These are phyloP conservation scores for Rhizopus delemar DNA, from an alignment of 371 early-diverging fungal species.

Conservation along the genomic window DNA sequence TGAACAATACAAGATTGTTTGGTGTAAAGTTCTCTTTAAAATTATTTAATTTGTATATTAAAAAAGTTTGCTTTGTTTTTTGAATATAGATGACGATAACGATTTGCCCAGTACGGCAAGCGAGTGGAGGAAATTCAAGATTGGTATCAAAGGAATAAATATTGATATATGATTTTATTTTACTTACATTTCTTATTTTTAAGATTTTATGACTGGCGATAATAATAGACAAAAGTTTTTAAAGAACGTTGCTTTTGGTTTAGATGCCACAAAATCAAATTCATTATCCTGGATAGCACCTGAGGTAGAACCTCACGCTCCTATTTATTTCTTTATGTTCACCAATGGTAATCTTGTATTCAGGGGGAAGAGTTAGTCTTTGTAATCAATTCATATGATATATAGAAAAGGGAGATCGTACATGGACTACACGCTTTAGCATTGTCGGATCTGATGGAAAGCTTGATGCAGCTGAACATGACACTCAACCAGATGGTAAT, in stretches of 20 bases:
- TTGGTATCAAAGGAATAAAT: constrained; percentile 26
- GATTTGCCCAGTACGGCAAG: constrained; percentile 10
- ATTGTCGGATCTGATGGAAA: constrained; percentile 33
- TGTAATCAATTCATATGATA: background rate
- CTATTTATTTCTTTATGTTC: constrained; percentile 54
- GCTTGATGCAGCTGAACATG: constrained; percentile 28
- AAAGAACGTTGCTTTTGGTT: constrained; percentile 28
- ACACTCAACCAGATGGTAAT: constrained; percentile 40
- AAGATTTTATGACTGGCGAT: constrained; percentile 51
- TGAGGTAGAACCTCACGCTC: constrained; percentile 38
- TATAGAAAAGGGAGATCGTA: constrained; percentile 37
- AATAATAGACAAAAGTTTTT: constrained; percentile 34
- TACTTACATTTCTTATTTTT: background rate
- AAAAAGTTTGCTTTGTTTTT: background rate
- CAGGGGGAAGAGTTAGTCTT: background rate
- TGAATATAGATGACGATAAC: constrained; percentile 30
- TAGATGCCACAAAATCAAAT: constrained; percentile 23
- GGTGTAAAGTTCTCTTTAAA: constrained; percentile 33
- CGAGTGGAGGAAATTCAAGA: constrained; percentile 38
- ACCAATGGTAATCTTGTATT: constrained; percentile 36
- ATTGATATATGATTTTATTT: background rate
- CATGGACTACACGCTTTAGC: constrained; percentile 49
- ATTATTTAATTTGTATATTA: constrained; percentile 1
- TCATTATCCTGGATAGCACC: constrained; percentile 39
- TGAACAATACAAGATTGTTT: constrained; percentile 40